Base-by-base conservation (phyloP, 2,329 filamentous ascomycete species). In the Pestalotiopsis sp. region DNA sequence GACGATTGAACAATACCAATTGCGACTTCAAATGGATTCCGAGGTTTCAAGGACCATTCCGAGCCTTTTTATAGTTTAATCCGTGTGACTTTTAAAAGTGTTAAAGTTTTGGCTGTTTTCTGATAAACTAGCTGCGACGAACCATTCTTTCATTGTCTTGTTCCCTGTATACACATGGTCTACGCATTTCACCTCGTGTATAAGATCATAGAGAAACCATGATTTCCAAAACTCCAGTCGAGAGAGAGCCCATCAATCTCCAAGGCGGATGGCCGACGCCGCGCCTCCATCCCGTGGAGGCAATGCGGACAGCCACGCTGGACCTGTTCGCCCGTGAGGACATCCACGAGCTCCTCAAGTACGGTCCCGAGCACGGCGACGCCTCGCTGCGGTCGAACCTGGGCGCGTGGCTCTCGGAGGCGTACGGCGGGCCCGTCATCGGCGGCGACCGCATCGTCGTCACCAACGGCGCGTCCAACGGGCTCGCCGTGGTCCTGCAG, bases 391-490 rank as follows among this genome's bases (percentile, higher is more conserved):
- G 57, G 6, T 20, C 25, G 7, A 27, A 61, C 7, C 25, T 61
- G 14, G 57, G 25, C 6, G 25, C 20, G 12, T 61, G 57, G 57
- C 57, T 61, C 0, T 5, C 25, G 9, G 14, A n/a, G 7, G 14
- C 13, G 6, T 61, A 61, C 12, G 57, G 57, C 4, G 57, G n/a
- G 4, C 57, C 72, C 9, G 72, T 79, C 2, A 81, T 90, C 56
- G 74, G 80, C 0, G 71, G 80, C 14, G 82, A 84, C 2, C 82
- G 89, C 31, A 86, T 92, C 68, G 86, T 84, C 74, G 87, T 92
- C 73, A 89, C 88, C 1, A 89, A 89, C 45, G 91, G 90, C 17
- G 90, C 90, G 3, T 90, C 86, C 52, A 89, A 91, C 78, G 91
- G 89, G 72, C 79, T 92, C 4, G 89, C 86, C 1, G 88, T 84